These are phyloP conservation scores for Wolfiporia cocos DNA, from an alignment of 1,284 basidiomycete genomes.

Conservation along the genomic window DNA sequence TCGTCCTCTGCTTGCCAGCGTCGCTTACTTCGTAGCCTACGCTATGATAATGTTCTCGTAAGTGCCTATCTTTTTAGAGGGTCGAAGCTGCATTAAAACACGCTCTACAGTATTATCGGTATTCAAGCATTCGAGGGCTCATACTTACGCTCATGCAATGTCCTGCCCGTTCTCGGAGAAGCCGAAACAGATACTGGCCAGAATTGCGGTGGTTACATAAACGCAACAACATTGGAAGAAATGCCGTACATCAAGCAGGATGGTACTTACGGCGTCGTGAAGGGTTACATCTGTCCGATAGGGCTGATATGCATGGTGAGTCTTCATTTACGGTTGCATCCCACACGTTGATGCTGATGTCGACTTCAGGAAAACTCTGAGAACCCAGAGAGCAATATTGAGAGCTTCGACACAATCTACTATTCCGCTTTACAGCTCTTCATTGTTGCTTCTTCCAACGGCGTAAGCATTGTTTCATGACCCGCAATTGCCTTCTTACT, in stretches of 20 bases:
- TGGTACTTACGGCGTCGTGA: slow-evolving; percentile 29
- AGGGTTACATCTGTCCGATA: slow-evolving; percentile 83
- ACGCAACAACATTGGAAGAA: slow-evolving; percentile 42
- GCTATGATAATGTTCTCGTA: slow-evolving; percentile 87
- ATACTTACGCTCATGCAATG: slow-evolving; percentile 58
- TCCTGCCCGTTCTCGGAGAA: slow-evolving; percentile 47
- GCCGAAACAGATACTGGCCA: slow-evolving; percentile 42
- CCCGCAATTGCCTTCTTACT: neutral
- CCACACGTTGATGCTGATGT: neutral
- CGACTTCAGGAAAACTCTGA: slow-evolving; percentile 40
- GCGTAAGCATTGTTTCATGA: slow-evolving; percentile 39
- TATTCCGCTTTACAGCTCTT: slow-evolving; percentile 80
- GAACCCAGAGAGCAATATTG: slow-evolving; percentile 67
- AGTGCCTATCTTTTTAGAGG: slow-evolving; percentile 21
- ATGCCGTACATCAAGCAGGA: slow-evolving; percentile 42
- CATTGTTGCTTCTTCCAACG: slow-evolving; percentile 78
- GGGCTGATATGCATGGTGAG: slow-evolving; percentile 72
- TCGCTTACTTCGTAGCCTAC: slow-evolving; percentile 89
- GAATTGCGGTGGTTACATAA: slow-evolving; percentile 76
- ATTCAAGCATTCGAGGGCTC: slow-evolving; percentile 89
- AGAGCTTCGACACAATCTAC: slow-evolving; percentile 92
- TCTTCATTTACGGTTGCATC: neutral
- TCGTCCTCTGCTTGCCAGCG: slow-evolving; percentile 81
- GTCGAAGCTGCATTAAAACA: neutral
- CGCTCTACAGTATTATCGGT: slow-evolving; percentile 67